Evolutionary conservation across 2,329 filamentous ascomycete species (phyloP), one percentile per base, ranked within the genome.

Genomic region (Boeremia lycopersici): DNA sequence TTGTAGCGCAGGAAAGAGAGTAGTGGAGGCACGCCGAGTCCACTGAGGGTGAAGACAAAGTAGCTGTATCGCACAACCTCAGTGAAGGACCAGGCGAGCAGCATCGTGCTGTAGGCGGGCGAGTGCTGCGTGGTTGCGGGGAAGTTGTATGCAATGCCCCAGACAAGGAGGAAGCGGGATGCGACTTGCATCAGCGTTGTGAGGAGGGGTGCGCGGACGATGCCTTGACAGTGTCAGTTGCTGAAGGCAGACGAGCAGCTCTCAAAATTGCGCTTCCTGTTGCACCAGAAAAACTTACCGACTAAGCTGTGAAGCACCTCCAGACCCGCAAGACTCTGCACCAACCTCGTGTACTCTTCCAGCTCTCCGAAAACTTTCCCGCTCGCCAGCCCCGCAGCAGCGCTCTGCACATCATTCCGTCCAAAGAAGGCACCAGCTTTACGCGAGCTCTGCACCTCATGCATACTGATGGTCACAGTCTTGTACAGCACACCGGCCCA

Each of bases 21-120:
- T 56, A 82, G 79, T 0, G 68, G 73, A 0, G 92, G 90, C 28
- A 89, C 84, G 26, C 84, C 82, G 60, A 66, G 30, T 0, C 65
- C 64, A 60, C 81, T 78, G 29, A 95, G 83, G 65, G 86, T 86
- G 67, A 92, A 82, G 31, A 90, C 89, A 74, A 98, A 98, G 82
- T 90, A 99, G 42, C 86, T 84, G 82, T 99, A 99, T 49, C 95
- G 88, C 67, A 97, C 89, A 48, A 96, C 89, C 79, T 99, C 95
- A 57, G 95, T 97, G 55, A 91, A 76, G 61, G 86, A 89, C 93
- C 95, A 98, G 29, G 95, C 93, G 51, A 88, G 70, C 54, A 98
- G 83, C 90, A 96, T 91, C 67, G 82, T 84, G 62, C 86, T 81
- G 81, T 93, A 96, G 51, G 83, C 84, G 17, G 82, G 78, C 59